Conservation (phyloP, 768 basidiomycete species). For the Kwoniella sp. region DNA sequence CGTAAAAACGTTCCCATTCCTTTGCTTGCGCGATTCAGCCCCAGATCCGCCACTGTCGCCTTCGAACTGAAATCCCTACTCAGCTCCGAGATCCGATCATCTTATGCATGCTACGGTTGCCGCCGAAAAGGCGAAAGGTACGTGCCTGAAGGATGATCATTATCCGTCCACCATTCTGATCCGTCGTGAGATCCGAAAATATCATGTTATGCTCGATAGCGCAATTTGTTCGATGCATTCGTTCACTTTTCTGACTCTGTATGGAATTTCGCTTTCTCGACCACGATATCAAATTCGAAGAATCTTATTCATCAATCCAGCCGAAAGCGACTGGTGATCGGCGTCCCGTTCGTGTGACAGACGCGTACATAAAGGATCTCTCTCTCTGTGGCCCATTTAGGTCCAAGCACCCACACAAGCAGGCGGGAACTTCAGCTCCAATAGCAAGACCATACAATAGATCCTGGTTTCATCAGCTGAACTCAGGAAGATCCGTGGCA, state of each 20-base stretch:
- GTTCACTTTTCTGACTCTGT: neutral
- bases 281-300: neutral
- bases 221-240: neutral
- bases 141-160: no score
- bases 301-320: neutral
- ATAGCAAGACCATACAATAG: neutral
- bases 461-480: neutral
- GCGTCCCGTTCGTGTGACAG: no score
- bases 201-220: neutral
- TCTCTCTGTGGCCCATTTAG: no score
- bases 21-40: neutral
- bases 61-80: neutral
- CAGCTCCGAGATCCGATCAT: neutral
- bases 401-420: no score
- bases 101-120: neutral
- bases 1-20: neutral
- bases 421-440: neutral
- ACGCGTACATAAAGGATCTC: neutral
- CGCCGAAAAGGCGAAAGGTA: no score
- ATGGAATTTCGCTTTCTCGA: no score
- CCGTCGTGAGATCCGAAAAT: neutral
- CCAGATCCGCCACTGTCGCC: neutral
- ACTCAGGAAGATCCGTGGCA: no score
- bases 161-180: neutral
- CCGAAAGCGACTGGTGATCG: neutral